Percentiles rank a stretch among this genome's conserved stretches.
phyloP scores from a whole-genome alignment of 1,284 basidiomycete genomes.

The Chiua sp. region DNA sequence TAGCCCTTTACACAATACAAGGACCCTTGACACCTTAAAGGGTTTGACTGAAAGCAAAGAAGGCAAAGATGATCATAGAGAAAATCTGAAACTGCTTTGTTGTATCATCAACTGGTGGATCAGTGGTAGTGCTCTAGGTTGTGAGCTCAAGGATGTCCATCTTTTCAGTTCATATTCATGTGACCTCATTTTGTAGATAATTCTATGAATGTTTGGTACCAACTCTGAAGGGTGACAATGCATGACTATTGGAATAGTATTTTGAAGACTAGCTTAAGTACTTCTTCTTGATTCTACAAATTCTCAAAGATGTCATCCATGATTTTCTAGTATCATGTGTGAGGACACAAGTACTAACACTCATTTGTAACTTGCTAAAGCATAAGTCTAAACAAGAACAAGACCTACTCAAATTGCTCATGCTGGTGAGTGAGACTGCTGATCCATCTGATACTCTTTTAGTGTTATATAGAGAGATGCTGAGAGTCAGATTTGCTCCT shows the following conservation, averaged over 20 bases:
- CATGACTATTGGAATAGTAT: constrained; percentile 83
- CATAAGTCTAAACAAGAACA: constrained; percentile 98
- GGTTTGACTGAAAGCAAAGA: constrained; percentile 77
- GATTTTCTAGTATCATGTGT: constrained; percentile 92
- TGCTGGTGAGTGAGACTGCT: constrained; percentile 64
- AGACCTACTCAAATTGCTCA: constrained; percentile 91
- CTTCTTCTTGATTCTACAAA: constrained; percentile 92
- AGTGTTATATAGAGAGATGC: constrained; percentile 74
- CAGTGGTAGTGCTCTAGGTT: constrained; percentile 81
- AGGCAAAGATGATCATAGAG: constrained; percentile 88
- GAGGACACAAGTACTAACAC: constrained; percentile 77
- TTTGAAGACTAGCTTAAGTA: constrained; percentile 99
- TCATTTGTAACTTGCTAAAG: constrained; percentile 82
- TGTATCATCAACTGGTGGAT: constrained; percentile 98
- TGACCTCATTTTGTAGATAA: constrained; percentile 59
- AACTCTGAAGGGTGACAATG: constrained; percentile 72
- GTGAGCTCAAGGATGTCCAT: constrained; percentile 78
- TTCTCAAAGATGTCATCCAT: constrained; percentile 87
- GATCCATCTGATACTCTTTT: not conserved
- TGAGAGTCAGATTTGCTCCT: constrained; percentile 88
- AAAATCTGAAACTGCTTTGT: constrained; percentile 88
- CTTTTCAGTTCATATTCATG: not conserved
- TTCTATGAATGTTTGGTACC: constrained; percentile 91
- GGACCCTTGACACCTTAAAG: constrained; percentile 79
- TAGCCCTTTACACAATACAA: constrained; percentile 89